phyloP scores from a whole-genome alignment of 768 basidiomycete species.

The Mycena galericulata region DNA sequence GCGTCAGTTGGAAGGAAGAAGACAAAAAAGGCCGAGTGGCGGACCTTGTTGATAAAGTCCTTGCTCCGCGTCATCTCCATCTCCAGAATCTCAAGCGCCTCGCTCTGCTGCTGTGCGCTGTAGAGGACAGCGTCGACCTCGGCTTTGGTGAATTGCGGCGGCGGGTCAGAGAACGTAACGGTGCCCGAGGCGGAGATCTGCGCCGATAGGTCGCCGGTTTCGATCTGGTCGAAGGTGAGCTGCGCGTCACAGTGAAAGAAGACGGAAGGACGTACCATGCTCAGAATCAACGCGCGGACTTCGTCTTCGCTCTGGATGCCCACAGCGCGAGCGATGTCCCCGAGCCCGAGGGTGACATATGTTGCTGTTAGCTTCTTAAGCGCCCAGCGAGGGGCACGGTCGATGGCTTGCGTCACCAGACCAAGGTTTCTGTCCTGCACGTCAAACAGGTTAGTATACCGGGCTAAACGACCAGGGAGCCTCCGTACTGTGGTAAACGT shows the following conservation, averaged over 20 bases:
- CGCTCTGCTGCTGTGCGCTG: slow-evolving; percentile 66
- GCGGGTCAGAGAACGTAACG: slow-evolving; percentile 79
- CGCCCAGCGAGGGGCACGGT: slow-evolving; percentile 80
- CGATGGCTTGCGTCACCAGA: slow-evolving; percentile 73
- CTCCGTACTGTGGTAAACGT: slow-evolving; percentile 64
- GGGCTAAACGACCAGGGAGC: not conserved
- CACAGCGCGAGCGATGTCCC: slow-evolving; percentile 73
- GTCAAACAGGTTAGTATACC: not conserved
- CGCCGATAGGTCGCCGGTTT: slow-evolving; percentile 75
- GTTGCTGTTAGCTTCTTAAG: slow-evolving; percentile 86
- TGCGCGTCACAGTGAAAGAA: not conserved
- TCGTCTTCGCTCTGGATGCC: slow-evolving; percentile 65
- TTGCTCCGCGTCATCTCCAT: slow-evolving; percentile 70
- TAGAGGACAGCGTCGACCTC: slow-evolving; percentile 72
- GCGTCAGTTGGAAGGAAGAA: not conserved
- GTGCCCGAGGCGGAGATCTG: slow-evolving; percentile 75
- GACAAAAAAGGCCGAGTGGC: slow-evolving; percentile 17
- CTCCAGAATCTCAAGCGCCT: slow-evolving; percentile 62
- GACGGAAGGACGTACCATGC: slow-evolving; percentile 68
- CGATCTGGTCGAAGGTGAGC: slow-evolving; percentile 63
- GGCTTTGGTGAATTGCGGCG: slow-evolving; percentile 65
- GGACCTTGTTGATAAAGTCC: slow-evolving; percentile 81
- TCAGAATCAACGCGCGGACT: slow-evolving; percentile 69
- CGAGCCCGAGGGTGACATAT: slow-evolving; percentile 81
- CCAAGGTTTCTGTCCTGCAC: slow-evolving; percentile 83